Conservation (phyloP, 2,329 filamentous ascomycete species). For the Apiospora sp. region DNA sequence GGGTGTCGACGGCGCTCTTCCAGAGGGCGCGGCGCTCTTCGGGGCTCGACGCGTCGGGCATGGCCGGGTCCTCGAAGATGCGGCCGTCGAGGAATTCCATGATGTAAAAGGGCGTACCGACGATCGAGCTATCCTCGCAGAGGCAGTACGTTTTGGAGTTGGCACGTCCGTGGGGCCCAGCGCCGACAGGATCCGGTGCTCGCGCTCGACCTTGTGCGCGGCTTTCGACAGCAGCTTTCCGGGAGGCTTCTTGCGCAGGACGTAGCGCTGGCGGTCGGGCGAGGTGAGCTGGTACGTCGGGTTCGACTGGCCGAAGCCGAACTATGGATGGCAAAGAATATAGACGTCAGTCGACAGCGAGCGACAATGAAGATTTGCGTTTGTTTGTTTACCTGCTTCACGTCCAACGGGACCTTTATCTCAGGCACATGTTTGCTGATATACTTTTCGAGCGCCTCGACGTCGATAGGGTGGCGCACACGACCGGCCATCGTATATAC, state of each 20-base stretch:
- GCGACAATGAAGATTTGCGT: not conserved
- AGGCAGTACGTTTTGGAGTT: conserved; percentile 82
- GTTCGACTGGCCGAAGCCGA: conserved; percentile 96
- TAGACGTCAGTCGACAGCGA: not conserved
- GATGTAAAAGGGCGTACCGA: conserved; percentile 95
- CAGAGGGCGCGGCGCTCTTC: conserved; percentile 82
- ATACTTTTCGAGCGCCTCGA: conserved; percentile 80
- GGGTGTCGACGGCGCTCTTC: conserved; percentile 81
- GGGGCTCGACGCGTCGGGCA: conserved; percentile 66
- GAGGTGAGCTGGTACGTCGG: conserved; percentile 93
- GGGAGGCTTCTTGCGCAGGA: conserved; percentile 98
- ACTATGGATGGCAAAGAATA: conserved; percentile 60
- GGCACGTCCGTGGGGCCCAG: conserved; percentile 81
- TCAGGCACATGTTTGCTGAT: conserved; percentile 80
- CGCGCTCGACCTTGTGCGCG: conserved; percentile 95
- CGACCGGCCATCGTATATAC: conserved; percentile 74
- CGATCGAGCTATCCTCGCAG: conserved; percentile 80
- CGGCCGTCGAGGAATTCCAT: conserved; percentile 96
- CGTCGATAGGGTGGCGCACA: conserved; percentile 90
- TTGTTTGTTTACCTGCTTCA: conserved; percentile 77
- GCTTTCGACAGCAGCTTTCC: conserved; percentile 91
- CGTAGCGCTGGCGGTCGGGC: conserved; percentile 74
- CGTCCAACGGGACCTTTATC: conserved; percentile 81
- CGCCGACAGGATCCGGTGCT: conserved; percentile 89
- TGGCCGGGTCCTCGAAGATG: conserved; percentile 87